Conservation (phyloP, 176 grass and related monocot genomes). For the Leersia perrieri region DNA sequence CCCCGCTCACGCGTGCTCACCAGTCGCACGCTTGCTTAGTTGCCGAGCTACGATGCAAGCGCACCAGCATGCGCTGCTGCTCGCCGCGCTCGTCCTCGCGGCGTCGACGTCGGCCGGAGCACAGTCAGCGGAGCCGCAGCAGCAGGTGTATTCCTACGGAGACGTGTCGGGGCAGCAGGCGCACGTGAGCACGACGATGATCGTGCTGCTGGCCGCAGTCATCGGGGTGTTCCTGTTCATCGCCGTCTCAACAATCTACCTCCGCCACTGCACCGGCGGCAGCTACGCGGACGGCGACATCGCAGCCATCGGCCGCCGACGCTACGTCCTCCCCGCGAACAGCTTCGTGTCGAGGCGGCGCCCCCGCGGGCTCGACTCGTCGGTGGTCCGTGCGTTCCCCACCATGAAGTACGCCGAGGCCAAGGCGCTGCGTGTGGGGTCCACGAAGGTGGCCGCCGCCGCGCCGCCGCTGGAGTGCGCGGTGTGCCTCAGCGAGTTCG, state of each 20-base stretch:
- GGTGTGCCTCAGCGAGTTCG: conserved; percentile 83
- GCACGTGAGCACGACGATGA: conserved; percentile 34
- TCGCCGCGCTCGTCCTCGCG: conserved; percentile 19
- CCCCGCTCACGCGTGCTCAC: no score
- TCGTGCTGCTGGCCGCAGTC: conserved; percentile 33
- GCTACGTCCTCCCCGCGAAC: background rate
- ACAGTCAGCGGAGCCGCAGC: background rate
- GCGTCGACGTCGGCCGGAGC: background rate
- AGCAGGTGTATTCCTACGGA: background rate
- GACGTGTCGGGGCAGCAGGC: background rate
- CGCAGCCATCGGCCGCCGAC: background rate
- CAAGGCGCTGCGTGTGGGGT: conserved; percentile 39
- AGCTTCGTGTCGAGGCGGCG: background rate
- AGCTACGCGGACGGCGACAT: background rate
- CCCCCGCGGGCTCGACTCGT: conserved; percentile 37
- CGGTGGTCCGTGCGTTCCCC: conserved; percentile 44
- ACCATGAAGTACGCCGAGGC: conserved; percentile 57
- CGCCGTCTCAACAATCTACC: conserved; percentile 37
- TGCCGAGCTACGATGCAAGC: background rate
- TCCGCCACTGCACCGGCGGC: conserved; percentile 45
- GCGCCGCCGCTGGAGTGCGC: conserved; percentile 71
- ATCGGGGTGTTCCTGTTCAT: conserved; percentile 43
- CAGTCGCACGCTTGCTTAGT: no score
- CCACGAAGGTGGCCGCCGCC: background rate
- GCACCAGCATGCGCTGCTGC: background rate